phyloP scores from a whole-genome alignment of 306 rosid genomes.

The Quercus cerris region DNA sequence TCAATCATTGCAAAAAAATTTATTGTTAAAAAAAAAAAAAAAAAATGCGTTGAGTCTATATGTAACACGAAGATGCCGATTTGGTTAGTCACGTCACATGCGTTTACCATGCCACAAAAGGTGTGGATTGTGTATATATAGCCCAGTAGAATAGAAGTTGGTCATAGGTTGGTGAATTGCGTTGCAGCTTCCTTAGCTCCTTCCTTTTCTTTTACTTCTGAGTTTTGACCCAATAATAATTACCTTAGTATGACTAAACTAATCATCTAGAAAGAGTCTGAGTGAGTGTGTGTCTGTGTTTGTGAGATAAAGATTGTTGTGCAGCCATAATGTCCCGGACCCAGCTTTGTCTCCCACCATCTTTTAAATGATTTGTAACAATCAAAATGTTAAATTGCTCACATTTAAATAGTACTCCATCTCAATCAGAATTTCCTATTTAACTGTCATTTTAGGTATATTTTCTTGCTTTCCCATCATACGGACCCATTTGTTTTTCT shows the following conservation, averaged over 20 bases:
- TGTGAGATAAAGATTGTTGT: not conserved
- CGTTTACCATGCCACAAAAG: not conserved
- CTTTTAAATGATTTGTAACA: not conserved
- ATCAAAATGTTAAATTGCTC: not conserved
- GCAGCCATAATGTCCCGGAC: conserved; percentile 20
- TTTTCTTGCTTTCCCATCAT: not conserved
- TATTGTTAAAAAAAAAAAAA: not conserved
- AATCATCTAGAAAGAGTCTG: not conserved
- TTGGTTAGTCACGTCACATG: conserved; percentile 15
- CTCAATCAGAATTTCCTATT: not conserved
- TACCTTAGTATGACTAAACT: not conserved
- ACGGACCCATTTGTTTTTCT: not conserved
- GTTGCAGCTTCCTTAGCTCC: conserved; percentile 7
- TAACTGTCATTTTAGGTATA: not conserved
- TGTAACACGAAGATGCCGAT: not conserved
- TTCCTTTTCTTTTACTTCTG: not conserved
- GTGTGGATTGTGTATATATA: not conserved
- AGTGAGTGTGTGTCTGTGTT: not conserved
- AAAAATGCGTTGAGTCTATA: too few relatives aligned
- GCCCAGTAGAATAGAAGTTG: not conserved
- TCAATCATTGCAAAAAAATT: not conserved
- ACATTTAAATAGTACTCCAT: not conserved
- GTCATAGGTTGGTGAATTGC: not conserved
- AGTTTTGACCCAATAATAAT: not conserved
- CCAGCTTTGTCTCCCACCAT: conserved; percentile 30